phyloP scores from a whole-genome alignment of 1,139 yeast species.

The Geotrichum restrictum region DNA sequence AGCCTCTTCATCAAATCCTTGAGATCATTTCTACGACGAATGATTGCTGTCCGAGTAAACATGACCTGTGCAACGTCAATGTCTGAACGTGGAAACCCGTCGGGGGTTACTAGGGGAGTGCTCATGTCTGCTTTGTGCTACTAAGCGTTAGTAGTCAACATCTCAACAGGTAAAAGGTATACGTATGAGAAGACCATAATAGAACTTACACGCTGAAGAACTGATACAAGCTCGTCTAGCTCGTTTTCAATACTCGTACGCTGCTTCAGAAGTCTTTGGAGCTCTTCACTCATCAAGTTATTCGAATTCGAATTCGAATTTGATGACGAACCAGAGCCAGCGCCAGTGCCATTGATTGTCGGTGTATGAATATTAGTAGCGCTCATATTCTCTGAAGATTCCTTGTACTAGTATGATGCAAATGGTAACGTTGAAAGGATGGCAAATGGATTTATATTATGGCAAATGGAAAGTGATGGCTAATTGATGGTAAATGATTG shows the following conservation, averaged over 20 bases:
- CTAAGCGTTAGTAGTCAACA: no score
- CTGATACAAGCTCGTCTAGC: constrained; percentile 31
- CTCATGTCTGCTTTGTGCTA: constrained; percentile 53
- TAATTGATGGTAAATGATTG: no score
- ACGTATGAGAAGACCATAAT: no score
- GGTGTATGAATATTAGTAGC: constrained; percentile 15
- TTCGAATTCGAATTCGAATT: neutral
- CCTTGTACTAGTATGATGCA: no score
- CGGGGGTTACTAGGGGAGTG: constrained; percentile 58
- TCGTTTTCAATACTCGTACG: constrained; percentile 27
- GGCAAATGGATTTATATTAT: no score
- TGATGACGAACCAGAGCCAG: neutral
- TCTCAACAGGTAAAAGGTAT: neutral
- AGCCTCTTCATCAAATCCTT: constrained; percentile 48
- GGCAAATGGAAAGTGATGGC: no score
- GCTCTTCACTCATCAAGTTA: neutral
- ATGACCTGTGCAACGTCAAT: constrained; percentile 66
- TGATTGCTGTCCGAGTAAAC: constrained; percentile 61
- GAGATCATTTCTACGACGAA: constrained; percentile 67
- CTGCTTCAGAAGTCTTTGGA: constrained; percentile 13
- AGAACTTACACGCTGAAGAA: constrained; percentile 31
- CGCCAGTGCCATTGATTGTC: neutral
- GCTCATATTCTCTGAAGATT: no score
- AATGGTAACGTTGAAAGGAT: no score
- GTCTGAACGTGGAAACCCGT: constrained; percentile 85